Percentiles rank a stretch among this genome's conserved stretches.
Conservation (phyloP, 2,329 filamentous ascomycete species). For the Cladosporium sp. region DNA sequence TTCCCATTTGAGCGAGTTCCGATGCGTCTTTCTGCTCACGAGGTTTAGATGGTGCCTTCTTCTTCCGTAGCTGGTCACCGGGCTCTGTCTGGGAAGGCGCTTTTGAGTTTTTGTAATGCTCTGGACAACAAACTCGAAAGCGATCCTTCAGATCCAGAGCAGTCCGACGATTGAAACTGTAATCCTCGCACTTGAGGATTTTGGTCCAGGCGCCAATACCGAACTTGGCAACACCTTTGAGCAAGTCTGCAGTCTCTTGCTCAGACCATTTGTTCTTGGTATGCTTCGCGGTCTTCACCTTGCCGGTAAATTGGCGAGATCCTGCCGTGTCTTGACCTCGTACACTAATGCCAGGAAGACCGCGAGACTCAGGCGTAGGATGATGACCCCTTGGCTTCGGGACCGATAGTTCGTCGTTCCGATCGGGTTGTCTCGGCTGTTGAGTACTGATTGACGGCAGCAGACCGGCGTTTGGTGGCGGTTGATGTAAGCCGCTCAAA, state of each 20-base stretch:
- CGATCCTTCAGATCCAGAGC: constrained; percentile 61
- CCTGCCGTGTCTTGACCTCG: no score
- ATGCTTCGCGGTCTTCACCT: constrained; percentile 6
- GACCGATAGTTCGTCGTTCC: not conserved
- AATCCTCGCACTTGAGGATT: constrained; percentile 55
- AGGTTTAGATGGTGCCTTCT: constrained; percentile 16
- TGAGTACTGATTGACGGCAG: constrained; percentile 56
- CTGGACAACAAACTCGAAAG: constrained; percentile 32
- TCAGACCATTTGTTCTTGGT: constrained; percentile 55
- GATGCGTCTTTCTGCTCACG: constrained; percentile 25
- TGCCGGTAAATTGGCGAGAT: not conserved
- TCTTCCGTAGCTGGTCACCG: not conserved
- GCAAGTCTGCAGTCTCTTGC: constrained; percentile 56
- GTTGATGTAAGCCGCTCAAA: constrained; percentile 60
- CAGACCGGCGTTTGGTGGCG: constrained; percentile 57
- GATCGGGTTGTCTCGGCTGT: constrained; percentile 13
- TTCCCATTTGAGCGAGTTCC: constrained; percentile 42
- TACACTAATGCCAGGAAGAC: not conserved
- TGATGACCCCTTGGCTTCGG: not conserved
- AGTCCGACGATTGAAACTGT: constrained; percentile 55
- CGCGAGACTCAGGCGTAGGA: not conserved
- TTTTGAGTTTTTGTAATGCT: constrained; percentile 19
- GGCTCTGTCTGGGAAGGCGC: not conserved
- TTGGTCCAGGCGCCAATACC: constrained; percentile 63
- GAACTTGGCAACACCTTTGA: constrained; percentile 56